These are phyloP conservation scores for Penicillium expansum DNA, from an alignment of 2,329 filamentous ascomycete species.

Conservation along the genomic window DNA sequence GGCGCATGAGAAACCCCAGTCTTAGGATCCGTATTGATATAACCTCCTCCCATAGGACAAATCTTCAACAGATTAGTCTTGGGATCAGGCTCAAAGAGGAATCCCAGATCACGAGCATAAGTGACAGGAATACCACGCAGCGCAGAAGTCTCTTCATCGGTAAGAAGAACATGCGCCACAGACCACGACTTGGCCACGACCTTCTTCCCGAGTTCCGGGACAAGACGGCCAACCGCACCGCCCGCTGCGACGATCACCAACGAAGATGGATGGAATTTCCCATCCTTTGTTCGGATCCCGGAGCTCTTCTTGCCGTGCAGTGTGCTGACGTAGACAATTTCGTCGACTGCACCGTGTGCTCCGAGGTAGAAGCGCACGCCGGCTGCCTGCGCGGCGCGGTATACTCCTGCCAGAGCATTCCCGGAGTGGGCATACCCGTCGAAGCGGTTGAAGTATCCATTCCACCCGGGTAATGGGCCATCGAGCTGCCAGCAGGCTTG, in stretches of 20 bases:
- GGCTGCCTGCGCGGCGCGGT: conserved; percentile 40
- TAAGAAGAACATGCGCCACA: conserved; percentile 59
- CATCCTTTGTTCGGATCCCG: conserved; percentile 41
- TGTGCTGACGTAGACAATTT: conserved; percentile 40
- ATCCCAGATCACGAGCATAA: conserved; percentile 61
- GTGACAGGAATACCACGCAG: conserved; percentile 60
- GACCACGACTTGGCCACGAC: conserved; percentile 59
- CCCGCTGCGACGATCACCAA: conserved; percentile 54
- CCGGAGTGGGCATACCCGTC: conserved; percentile 58
- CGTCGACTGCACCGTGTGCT: conserved; percentile 38
- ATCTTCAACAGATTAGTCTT: conserved; percentile 59
- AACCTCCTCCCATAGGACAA: conserved; percentile 59
- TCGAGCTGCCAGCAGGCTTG: conserved; percentile 50
- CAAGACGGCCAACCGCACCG: conserved; percentile 48
- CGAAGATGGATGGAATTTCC: conserved; percentile 36
- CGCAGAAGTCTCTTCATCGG: conserved; percentile 51
- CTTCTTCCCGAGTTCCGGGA: conserved; percentile 51
- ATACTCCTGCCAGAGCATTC: conserved; percentile 51
- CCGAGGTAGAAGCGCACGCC: conserved; percentile 49
- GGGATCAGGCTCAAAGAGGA: conserved; percentile 64
- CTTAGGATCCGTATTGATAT: conserved; percentile 49
- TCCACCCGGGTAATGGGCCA: conserved; percentile 53
- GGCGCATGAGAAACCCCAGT: conserved; percentile 46
- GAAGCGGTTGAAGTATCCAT: conserved; percentile 58
- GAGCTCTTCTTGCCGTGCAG: conserved; percentile 22